Conservation (phyloP, 495 filamentous ascomycete species). For the Aspergillus conjunctus region DNA sequence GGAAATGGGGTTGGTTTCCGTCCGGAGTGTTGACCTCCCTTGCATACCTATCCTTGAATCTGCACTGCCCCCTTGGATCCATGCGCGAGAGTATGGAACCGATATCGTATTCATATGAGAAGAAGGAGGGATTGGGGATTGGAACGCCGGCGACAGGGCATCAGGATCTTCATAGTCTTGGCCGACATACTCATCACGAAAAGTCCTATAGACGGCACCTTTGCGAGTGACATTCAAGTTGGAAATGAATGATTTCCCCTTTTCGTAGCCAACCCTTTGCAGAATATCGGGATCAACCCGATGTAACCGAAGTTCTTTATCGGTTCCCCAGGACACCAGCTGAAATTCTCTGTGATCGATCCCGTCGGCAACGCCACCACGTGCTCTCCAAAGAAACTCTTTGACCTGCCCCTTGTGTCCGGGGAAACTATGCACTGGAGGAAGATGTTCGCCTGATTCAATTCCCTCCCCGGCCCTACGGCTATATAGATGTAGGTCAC, state of each 20-base stretch:
- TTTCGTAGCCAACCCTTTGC: constrained; percentile 73
- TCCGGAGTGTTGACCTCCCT: constrained; percentile 56
- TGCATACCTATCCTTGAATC: constrained; percentile 64
- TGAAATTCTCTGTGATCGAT: constrained; percentile 91
- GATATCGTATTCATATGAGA: constrained; percentile 53
- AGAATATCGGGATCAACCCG: constrained; percentile 66
- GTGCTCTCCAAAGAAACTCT: constrained; percentile 88
- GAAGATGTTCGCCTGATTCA: constrained; percentile 46
- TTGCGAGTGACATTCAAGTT: constrained; percentile 75
- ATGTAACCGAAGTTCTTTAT: constrained; percentile 80
- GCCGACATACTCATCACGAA: constrained; percentile 59
- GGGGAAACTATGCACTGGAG: constrained; percentile 70
- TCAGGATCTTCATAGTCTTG: constrained; percentile 40
- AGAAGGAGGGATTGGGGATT: constrained; percentile 26
- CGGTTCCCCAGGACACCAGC: constrained; percentile 88
- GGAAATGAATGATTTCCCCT: constrained; percentile 63
- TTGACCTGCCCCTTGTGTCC: constrained; percentile 87
- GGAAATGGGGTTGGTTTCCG: constrained; percentile 73
- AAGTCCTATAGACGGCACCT: constrained; percentile 84
- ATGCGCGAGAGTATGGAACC: constrained; percentile 45
- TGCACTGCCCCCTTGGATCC: constrained; percentile 48
- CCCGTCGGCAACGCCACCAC: constrained; percentile 69
- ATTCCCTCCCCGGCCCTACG: constrained; percentile 53
- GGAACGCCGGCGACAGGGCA: constrained; percentile 33
- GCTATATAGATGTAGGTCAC: constrained; percentile 84